Evolutionary conservation across 805 yeast species (phyloP).

Genomic region (Saccharomycopsis sp.): DNA sequence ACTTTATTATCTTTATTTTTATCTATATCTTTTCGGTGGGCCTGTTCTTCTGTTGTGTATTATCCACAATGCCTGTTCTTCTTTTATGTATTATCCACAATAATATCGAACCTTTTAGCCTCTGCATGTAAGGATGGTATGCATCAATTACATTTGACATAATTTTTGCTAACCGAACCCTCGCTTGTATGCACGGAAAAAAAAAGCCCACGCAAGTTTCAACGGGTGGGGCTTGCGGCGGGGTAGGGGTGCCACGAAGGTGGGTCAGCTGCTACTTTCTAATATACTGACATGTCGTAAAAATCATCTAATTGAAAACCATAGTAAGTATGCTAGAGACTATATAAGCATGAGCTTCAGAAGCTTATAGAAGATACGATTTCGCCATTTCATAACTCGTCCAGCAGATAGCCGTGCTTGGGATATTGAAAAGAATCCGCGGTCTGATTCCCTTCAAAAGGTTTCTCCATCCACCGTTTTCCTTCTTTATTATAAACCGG

Average conservation of each 20-base stretch:
- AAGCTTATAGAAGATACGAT: slow-evolving; percentile 4
- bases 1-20: not conserved
- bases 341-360: not conserved
- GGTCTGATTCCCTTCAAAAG: slow-evolving; percentile 88
- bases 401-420: slow-evolving; percentile 96
- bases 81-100: not conserved
- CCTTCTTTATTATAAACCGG: slow-evolving; percentile 6
- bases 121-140: not conserved
- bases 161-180: not conserved
- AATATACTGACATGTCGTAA: too few species aligned
- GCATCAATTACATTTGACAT: not conserved
- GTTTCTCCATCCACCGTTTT: slow-evolving; percentile 44
- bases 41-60: not conserved
- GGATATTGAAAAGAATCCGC: slow-evolving; percentile 86
- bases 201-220: too few species aligned
- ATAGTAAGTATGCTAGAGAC: not conserved
- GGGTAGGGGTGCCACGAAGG: not conserved
- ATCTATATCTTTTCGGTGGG: not conserved
- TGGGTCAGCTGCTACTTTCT: too few species aligned
- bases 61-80: not conserved
- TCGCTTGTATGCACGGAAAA: not conserved
- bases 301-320: not conserved
- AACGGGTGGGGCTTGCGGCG: not conserved
- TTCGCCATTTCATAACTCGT: slow-evolving; percentile 98
- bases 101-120: not conserved